These are phyloP conservation scores for Ceratobasidium sp. DNA, from an alignment of 1,284 basidiomycete genomes.

Conservation along the genomic window DNA sequence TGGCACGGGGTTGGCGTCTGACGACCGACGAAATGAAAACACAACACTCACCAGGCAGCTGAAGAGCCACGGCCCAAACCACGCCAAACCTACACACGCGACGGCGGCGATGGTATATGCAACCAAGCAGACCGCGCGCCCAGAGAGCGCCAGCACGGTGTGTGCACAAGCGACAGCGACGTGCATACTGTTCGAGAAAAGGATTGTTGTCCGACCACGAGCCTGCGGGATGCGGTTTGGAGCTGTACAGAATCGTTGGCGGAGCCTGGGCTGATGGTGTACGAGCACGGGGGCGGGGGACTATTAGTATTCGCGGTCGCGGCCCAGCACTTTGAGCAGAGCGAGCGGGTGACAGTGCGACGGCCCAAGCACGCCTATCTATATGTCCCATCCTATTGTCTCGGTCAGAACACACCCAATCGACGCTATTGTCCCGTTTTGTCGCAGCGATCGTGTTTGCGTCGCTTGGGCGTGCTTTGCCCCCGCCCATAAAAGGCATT, in stretches of 20 bases:
- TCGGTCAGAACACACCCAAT: not conserved
- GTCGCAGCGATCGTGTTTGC: slow-evolving; percentile 4
- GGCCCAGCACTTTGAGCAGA: not conserved
- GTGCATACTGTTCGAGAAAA: slow-evolving; percentile 10
- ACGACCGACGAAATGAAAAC: slow-evolving; percentile 22
- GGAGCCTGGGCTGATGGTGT: not conserved
- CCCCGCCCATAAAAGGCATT: slow-evolving; percentile 9
- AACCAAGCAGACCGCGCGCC: slow-evolving; percentile 16
- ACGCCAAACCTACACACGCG: slow-evolving; percentile 9
- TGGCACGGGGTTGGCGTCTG: not conserved
- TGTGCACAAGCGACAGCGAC: not conserved
- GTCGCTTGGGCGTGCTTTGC: slow-evolving; percentile 8
- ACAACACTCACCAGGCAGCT: slow-evolving; percentile 19
- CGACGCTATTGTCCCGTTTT: slow-evolving; percentile 16
- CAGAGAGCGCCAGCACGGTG: slow-evolving; percentile 7
- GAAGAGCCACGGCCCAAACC: slow-evolving; percentile 26
- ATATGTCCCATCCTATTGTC: slow-evolving; percentile 21
- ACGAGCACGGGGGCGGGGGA: slow-evolving; percentile 3
- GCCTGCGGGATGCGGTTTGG: slow-evolving; percentile 35
- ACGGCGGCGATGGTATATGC: slow-evolving; percentile 32
- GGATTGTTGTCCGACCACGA: slow-evolving; percentile 27
- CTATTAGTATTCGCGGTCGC: slow-evolving; percentile 25
- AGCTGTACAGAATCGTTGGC: slow-evolving; percentile 15
- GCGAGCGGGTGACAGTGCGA: slow-evolving; percentile 18
- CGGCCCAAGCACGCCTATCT: slow-evolving; percentile 8